These are phyloP conservation scores for Botrytis tulipae DNA, from an alignment of 2,329 filamentous ascomycete genomes.

Conservation along the genomic window DNA sequence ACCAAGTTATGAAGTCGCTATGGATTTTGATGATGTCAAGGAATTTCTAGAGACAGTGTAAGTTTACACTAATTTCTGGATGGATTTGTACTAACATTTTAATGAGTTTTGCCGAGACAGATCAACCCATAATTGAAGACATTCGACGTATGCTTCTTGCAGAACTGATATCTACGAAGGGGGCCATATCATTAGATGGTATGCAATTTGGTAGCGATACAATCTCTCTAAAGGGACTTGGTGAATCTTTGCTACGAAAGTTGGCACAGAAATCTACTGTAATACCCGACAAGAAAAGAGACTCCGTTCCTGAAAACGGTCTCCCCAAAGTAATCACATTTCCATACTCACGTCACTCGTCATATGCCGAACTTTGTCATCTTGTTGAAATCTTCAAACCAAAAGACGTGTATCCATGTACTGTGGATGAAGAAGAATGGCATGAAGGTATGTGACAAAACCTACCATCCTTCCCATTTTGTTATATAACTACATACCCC, in stretches of 20 bases:
- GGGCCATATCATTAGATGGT: slow-evolving; percentile 32
- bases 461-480: not conserved
- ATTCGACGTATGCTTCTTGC: slow-evolving; percentile 31
- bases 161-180: slow-evolving; percentile 28
- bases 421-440: slow-evolving; percentile 65
- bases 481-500: not conserved
- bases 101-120: slow-evolving; percentile 30
- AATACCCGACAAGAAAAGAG: not conserved
- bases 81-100: slow-evolving; percentile 8
- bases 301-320: not conserved
- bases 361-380: slow-evolving; percentile 73
- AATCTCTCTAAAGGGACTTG: slow-evolving; percentile 30
- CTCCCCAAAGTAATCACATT: slow-evolving; percentile 53
- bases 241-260: slow-evolving; percentile 30
- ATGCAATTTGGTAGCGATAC: slow-evolving; percentile 26
- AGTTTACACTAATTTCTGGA: not conserved
- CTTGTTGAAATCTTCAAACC: slow-evolving; percentile 69
- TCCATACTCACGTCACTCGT: slow-evolving; percentile 88
- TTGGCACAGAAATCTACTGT: slow-evolving; percentile 22
- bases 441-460: slow-evolving; percentile 41
- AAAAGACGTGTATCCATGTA: slow-evolving; percentile 79
- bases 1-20: slow-evolving; percentile 2
- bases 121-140: slow-evolving; percentile 40
- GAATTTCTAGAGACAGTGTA: slow-evolving; percentile 9
- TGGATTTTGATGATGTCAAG: slow-evolving; percentile 2